phyloP scores from a whole-genome alignment of 768 basidiomycete species.

The Scleroderma bovista region DNA sequence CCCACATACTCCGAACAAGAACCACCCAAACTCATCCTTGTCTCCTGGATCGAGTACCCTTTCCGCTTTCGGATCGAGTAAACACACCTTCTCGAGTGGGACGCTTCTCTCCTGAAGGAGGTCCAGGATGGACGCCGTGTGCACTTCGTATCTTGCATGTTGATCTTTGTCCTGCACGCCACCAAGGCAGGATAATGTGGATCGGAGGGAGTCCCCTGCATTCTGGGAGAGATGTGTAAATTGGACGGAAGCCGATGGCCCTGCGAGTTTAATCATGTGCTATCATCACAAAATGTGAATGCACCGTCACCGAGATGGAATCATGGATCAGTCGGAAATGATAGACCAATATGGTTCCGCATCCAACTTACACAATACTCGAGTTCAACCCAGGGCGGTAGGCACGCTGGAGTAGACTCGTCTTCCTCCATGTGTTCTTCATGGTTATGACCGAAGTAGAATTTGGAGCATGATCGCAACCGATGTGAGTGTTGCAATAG shows the following conservation, averaged over 20 bases:
- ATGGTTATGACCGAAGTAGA: neutral
- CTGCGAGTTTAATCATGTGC: slow-evolving; percentile 84
- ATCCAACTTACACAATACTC: slow-evolving; percentile 68
- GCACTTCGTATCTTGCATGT: slow-evolving; percentile 18
- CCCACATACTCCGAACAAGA: slow-evolving; percentile 77
- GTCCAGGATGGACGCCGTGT: slow-evolving; percentile 13
- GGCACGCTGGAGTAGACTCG: slow-evolving; percentile 60
- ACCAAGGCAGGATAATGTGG: slow-evolving; percentile 10
- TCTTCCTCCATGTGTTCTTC: slow-evolving; percentile 96
- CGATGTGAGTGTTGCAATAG: no score
- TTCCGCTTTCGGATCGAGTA: slow-evolving; percentile 90
- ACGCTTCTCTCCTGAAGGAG: slow-evolving; percentile 19
- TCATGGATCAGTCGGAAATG: neutral
- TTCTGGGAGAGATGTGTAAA: slow-evolving; percentile 85
- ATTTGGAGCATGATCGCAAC: neutral
- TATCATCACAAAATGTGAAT: slow-evolving; percentile 28
- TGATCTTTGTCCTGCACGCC: neutral
- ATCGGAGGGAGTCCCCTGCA: slow-evolving; percentile 51
- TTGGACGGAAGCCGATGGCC: slow-evolving; percentile 54
- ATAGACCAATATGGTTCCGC: neutral
- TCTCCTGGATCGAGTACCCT: slow-evolving; percentile 69
- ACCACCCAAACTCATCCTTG: slow-evolving; percentile 78
- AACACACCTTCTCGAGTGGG: slow-evolving; percentile 63
- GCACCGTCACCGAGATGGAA: neutral
- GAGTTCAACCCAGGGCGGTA: slow-evolving; percentile 88